Evolutionary conservation across 345 rosid genomes (phyloP), one percentile per base, ranked within the genome.

Genomic region (Heritiera fomes): DNA sequence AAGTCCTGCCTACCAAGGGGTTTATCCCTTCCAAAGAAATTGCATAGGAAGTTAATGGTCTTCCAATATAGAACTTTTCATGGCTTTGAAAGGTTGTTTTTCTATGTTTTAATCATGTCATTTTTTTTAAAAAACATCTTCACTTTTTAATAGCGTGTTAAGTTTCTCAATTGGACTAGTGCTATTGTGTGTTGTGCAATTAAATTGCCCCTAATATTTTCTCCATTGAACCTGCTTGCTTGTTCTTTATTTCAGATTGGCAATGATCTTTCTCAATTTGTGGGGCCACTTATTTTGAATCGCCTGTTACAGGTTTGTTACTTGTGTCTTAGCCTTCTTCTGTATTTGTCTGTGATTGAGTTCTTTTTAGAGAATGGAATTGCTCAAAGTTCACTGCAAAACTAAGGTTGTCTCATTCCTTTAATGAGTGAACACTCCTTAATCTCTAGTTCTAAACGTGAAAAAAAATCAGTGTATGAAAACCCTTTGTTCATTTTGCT

Each of bases 191-290:
- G 43, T 76, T 46, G 13, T 75, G 41, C 47, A 49, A 58, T 75
- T 72, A 55, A 58, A 49, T 80, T 79, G 20, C 72, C 49, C 46
- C 72, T 34, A 47, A 65, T 80, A 18, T 60, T 52, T 64, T 71
- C 61, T 80, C 74, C 61, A 75, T 50, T 71, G 82, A 34, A 80
- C 70, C 49, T 60, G 85, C 41, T 70, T 60, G 56, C 1, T 32
- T 73, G 53, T 78, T 71, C 72, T 18, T 59, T 17, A 15, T 64
- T 61, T 78, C 66, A 96, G 99, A 91, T 96, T 83, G 93, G 93
- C 81, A 96, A 96, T 81, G 99, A 96, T 83, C 80, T 87, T 82
- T 92, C 99, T 45, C 99, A 96, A 78, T 96, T 96, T 83, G 94
- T 92, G 78, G 99, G 99, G 78, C 99, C 99, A 12, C 94, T 96